These are phyloP conservation scores for Candida dubliniensis DNA, from an alignment of 1,139 yeast genomes.

Conservation along the genomic window DNA sequence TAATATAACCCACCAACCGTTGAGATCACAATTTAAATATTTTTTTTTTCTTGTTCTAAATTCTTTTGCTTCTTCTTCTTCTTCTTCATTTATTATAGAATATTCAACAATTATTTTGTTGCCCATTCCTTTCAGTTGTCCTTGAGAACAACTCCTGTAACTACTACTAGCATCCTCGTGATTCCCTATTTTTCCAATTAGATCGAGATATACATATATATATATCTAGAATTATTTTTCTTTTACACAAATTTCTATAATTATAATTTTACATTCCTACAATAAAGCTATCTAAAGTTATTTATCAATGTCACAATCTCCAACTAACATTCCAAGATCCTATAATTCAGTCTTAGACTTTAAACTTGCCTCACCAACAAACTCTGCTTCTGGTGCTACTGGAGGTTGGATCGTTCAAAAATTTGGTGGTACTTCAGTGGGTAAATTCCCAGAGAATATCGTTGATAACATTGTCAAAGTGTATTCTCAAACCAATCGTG, in stretches of 20 bases:
- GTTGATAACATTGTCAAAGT: constrained; percentile 79
- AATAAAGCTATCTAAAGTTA: not conserved
- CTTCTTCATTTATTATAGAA: too few species aligned
- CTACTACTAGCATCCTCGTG: not conserved
- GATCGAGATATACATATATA: too few species aligned
- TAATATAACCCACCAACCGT: not conserved
- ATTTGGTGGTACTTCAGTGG: constrained; percentile 98
- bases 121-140: too few species aligned
- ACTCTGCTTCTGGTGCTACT: constrained; percentile 17
- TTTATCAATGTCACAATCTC: constrained; percentile 8
- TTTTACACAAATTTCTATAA: too few species aligned
- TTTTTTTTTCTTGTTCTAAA: not conserved
- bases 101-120: too few species aligned
- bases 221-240: too few species aligned
- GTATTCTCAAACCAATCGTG: constrained; percentile 59
- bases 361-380: constrained; percentile 10
- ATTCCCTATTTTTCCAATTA: not conserved
- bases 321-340: constrained; percentile 19
- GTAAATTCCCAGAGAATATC: constrained; percentile 84
- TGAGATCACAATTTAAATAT: not conserved
- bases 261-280: not conserved
- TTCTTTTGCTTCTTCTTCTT: too few species aligned
- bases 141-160: not conserved
- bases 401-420: constrained; percentile 86
- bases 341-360: constrained; percentile 47